Evolutionary conservation across 495 filamentous ascomycete genomes (phyloP), one percentile per base, ranked within the genome.

Genomic region (Neurospora sp.): DNA sequence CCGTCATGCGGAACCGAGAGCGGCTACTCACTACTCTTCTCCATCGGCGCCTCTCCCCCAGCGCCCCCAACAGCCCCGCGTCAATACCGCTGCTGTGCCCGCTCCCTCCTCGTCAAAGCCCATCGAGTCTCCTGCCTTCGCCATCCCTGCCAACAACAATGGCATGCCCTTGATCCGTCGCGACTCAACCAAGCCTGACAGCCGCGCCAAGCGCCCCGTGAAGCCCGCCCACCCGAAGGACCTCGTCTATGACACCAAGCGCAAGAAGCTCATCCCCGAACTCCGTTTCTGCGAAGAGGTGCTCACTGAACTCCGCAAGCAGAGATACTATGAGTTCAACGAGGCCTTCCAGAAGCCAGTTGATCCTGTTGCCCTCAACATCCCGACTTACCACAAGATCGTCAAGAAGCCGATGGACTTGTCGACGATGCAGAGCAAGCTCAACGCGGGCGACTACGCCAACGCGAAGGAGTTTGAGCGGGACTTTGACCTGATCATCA

Each of bases 361-460:
- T 18, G 96, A 99, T 77, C 95, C 96, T 0, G 95, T 98, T 31
- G 95, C 94, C 5, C 83, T 97, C 73, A 95, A 96, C 82, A 98
- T 99, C 73, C 96, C 96, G 2, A 88, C 91, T 20, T 99, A 99
- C 79, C 93, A 94, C 80, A 94, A 91, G 76, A 83, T 98, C 76
- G 92, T 99, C 82, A 98, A 96, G 84, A 92, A 94, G 78, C 96
- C 96, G 3, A 99, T 98, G 96, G 96, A 99, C 77, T 84, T 99
- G 35, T 83, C 86, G 4, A 98, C 93, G 11, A 90, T 96, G 76
- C 82, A 86, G 71, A 83, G 85, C 70, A 97, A 97, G 81, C 86
- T 97, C 27, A 88, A 90, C 72, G 85, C 87, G 8, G 94, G 94
- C n/a, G 88, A 93, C 70, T 98, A 98, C 78, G 88, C 90, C 76